phyloP scores from a whole-genome alignment of 2,329 filamentous ascomycete species.

The Stagonosporopsis vannaccii region DNA sequence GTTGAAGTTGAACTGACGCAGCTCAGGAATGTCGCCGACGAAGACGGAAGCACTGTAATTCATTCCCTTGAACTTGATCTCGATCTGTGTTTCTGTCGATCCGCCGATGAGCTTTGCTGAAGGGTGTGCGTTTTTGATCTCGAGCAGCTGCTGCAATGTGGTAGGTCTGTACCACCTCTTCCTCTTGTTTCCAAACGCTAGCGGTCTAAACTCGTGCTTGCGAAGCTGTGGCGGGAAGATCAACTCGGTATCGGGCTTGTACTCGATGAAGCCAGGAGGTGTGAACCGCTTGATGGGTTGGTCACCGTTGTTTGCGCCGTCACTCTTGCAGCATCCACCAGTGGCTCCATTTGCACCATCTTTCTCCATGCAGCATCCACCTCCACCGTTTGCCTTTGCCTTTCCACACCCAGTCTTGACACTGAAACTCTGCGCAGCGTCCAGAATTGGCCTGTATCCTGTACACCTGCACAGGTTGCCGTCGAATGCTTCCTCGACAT shows the following conservation, averaged over 20 bases:
- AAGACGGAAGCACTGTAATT: conserved; percentile 90
- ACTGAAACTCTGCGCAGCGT: conserved; percentile 91
- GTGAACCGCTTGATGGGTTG: conserved; percentile 71
- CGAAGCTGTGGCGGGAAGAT: conserved; percentile 90
- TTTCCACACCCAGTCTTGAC: conserved; percentile 64
- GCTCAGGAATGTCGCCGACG: conserved; percentile 89
- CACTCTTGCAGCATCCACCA: conserved; percentile 52
- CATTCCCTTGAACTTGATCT: conserved; percentile 97
- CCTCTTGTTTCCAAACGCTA: conserved; percentile 91
- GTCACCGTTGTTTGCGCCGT: conserved; percentile 42
- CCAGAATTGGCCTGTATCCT: conserved; percentile 90
- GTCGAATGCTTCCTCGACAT: conserved; percentile 95
- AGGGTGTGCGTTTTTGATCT: conserved; percentile 87
- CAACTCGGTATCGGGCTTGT: conserved; percentile 90
- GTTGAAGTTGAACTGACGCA: conserved; percentile 80
- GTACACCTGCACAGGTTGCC: conserved; percentile 96
- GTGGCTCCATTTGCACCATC: conserved; percentile 38
- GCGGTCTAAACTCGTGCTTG: conserved; percentile 80
- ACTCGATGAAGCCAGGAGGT: conserved; percentile 90
- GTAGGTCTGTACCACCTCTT: conserved; percentile 94
- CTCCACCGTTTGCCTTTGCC: conserved; percentile 64
- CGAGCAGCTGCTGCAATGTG: conserved; percentile 83
- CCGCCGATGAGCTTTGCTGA: conserved; percentile 94
- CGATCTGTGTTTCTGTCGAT: conserved; percentile 96
- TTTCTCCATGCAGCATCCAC: conserved; percentile 76